Evolutionary conservation across 116 monocot genomes (phyloP).

Genomic region (Zostera marina): DNA sequence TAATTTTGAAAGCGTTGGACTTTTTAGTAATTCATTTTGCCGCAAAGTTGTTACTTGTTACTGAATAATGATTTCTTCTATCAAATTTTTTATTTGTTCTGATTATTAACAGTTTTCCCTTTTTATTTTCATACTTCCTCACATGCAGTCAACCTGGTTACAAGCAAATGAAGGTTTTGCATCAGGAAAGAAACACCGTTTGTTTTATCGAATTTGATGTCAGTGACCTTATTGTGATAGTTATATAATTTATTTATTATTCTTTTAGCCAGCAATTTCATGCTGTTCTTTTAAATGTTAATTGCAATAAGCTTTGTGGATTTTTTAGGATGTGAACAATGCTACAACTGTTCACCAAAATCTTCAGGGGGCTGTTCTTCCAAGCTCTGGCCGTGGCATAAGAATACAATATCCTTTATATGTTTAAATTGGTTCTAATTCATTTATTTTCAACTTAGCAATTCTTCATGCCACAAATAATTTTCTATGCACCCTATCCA

Average conservation of each 20-base stretch:
- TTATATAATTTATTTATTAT: neutral
- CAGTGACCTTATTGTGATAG: constrained; percentile 1
- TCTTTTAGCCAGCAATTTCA: neutral
- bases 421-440: neutral
- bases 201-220: constrained; percentile 98
- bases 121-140: neutral
- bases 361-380: constrained; percentile 84
- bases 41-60: neutral
- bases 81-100: neutral
- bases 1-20: neutral
- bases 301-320: neutral
- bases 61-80: neutral
- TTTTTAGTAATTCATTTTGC: neutral
- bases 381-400: constrained; percentile 92
- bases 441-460: neutral
- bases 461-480: too few species aligned
- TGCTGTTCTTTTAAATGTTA: neutral
- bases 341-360: constrained; percentile 74
- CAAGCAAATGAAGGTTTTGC: constrained; percentile 98
- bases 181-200: constrained; percentile 93
- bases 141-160: constrained; percentile 86
- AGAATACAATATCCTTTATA: constrained; percentile 98
- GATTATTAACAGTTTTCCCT: neutral
- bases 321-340: constrained; percentile 60
- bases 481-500: too few species aligned